Evolutionary conservation across 78 protist genomes (phyloP).

Genomic region (Monocercomonoides exilis): DNA sequence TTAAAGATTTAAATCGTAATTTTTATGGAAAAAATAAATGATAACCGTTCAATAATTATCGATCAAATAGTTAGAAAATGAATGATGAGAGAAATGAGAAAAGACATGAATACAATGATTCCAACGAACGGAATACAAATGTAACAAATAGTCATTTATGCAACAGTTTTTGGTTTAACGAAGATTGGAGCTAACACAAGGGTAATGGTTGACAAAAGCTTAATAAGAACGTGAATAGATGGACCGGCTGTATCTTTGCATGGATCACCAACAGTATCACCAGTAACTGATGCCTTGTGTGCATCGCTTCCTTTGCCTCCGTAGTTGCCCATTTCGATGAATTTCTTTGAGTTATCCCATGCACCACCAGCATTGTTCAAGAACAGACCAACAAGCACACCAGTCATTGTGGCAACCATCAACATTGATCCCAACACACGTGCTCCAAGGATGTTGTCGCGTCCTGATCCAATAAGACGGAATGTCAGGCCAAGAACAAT

Average conservation of each 20-base stretch:
- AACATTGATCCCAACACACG: slow-evolving; percentile 6
- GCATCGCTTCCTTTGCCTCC: slow-evolving; percentile 36
- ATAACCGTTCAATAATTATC: too few relatives aligned
- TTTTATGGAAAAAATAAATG: too few relatives aligned
- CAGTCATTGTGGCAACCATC: slow-evolving; percentile 31
- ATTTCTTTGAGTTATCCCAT: slow-evolving; percentile 79
- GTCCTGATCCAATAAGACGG: slow-evolving; percentile 8
- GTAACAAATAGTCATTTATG: background rate
- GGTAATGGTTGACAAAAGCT: slow-evolving; percentile 52
- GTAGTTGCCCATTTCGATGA: slow-evolving; percentile 34
- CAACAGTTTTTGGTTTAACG: background rate
- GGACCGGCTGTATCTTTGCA: slow-evolving; percentile 63
- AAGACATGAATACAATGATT: too few relatives aligned
- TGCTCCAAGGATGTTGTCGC: slow-evolving; percentile 25
- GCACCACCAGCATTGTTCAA: slow-evolving; percentile 67
- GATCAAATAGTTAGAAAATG: too few relatives aligned
- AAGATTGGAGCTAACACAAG: slow-evolving; percentile 46
- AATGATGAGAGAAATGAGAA: too few relatives aligned
- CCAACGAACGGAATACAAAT: too few relatives aligned
- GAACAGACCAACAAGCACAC: slow-evolving; percentile 49
- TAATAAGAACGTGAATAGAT: slow-evolving; percentile 58
- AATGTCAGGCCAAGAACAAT: slow-evolving; percentile 32
- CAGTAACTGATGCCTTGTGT: slow-evolving; percentile 63
- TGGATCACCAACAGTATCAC: slow-evolving; percentile 63
- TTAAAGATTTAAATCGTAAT: too few relatives aligned